Percentiles rank a stretch among this genome's conserved stretches.
phyloP scores from a whole-genome alignment of 176 grass and related monocot species.

The Sorghum bicolor region Sorghum_bicolor_NCBIv3 NC_012872.2:64005001-64005500 shows the following conservation, averaged over 20 bases:
- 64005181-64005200: conserved; percentile 92
- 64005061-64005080: conserved; percentile 29
- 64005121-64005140: conserved; percentile 98
- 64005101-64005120: conserved; percentile 73
- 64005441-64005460: not conserved
- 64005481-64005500: not conserved
- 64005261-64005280: conserved; percentile 1
- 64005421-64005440: not conserved
- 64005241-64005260: not conserved
- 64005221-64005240: conserved; percentile 12
- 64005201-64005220: conserved; percentile 97
- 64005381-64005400: not conserved
- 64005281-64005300: not conserved
- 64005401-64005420: not conserved
- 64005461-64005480: not conserved
- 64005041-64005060: not conserved
- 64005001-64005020: not conserved
- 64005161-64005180: conserved; percentile 96
- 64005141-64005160: conserved; percentile 97
- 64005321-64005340: not conserved
- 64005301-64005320: too few species aligned
- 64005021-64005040: not conserved
- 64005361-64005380: not conserved
- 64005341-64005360: not conserved
- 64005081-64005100: conserved; percentile 98